phyloP scores from a whole-genome alignment of 2,329 filamentous ascomycete species.

The Talaromyces islandicus region DNA sequence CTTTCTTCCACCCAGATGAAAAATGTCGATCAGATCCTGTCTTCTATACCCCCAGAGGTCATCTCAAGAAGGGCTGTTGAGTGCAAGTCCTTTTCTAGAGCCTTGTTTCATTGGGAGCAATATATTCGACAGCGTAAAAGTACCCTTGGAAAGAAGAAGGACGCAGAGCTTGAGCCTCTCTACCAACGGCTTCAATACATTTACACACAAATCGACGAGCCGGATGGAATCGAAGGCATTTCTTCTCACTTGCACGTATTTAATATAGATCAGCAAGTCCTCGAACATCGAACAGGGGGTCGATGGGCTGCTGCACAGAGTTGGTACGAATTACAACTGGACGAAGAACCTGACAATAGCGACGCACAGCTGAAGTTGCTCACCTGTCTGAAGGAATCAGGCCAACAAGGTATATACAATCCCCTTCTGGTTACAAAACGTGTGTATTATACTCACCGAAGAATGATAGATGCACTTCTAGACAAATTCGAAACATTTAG shows the following conservation, averaged over 20 bases:
- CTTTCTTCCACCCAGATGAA: conserved; percentile 42
- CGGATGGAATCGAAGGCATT: conserved; percentile 91
- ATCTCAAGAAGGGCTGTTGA: conserved; percentile 81
- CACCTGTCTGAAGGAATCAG: conserved; percentile 87
- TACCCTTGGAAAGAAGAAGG: conserved; percentile 26
- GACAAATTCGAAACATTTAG: conserved; percentile 78
- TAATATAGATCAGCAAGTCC: conserved; percentile 88
- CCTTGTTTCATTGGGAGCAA: conserved; percentile 91
- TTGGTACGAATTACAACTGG: conserved; percentile 91
- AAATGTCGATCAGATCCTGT: conserved; percentile 67
- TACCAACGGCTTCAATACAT: conserved; percentile 82
- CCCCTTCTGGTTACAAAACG: not conserved
- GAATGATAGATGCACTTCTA: conserved; percentile 64
- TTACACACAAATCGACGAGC: conserved; percentile 96
- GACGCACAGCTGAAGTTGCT: conserved; percentile 79
- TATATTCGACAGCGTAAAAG: conserved; percentile 62
- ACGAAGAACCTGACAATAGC: conserved; percentile 67
- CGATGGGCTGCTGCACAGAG: conserved; percentile 92
- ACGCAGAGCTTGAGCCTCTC: conserved; percentile 54
- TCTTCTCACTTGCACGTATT: conserved; percentile 78
- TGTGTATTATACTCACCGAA: not conserved
- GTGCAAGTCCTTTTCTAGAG: conserved; percentile 86
- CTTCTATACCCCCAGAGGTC: conserved; percentile 63
- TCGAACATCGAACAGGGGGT: conserved; percentile 88
- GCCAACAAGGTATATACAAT: conserved; percentile 70